Evolutionary conservation across 371 early-diverging fungal genomes (phyloP), one percentile per base, ranked within the genome.

Genomic region (Blakeslea trispora): DNA sequence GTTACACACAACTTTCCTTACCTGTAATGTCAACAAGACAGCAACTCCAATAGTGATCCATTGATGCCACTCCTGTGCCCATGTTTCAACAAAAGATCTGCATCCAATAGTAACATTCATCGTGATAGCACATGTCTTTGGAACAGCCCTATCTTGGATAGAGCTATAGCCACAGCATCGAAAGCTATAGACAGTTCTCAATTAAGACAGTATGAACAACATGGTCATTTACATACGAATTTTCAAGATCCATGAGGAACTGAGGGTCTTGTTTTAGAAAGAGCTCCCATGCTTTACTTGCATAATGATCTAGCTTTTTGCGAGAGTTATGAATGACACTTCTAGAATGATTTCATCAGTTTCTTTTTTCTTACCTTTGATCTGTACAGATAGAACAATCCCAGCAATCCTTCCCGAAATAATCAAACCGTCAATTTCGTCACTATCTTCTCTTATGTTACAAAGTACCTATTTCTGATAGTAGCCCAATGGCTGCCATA

Each of bases 291-390:
- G 45, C 31, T 28, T 22, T 32, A 35, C 70, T 73, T 34, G 57
- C 74, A 56, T 67, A 73, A 5, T 28, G 28, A 55, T 67, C 65
- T 24, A 65, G 5, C 70, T 73, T 32, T n/a, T n/a, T n/a, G n/a
- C n/a, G n/a, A n/a, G n/a, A n/a, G n/a, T n/a, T n/a, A n/a, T n/a
- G n/a, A n/a, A n/a, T n/a, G n/a, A n/a, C n/a, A n/a, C n/a, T n/a
- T n/a, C n/a, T n/a, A n/a, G n/a, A n/a, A n/a, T 34, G 10, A 17
- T 41, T 39, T 21, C 8, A 10, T n/a, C 51, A 18, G 28, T 45
- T 24, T 18, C 39, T 34, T 8, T n/a, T 39, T 10, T 6, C 6
- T 56, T 61, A 66, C 61, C 43, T 66, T 32, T 53, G 54, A 32
- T 51, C 34, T 50, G 23, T 61, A 48, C 15, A 14, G 45, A 37